Base-by-base conservation (phyloP, 805 yeast species). In the Candida rishiriensis region DNA sequence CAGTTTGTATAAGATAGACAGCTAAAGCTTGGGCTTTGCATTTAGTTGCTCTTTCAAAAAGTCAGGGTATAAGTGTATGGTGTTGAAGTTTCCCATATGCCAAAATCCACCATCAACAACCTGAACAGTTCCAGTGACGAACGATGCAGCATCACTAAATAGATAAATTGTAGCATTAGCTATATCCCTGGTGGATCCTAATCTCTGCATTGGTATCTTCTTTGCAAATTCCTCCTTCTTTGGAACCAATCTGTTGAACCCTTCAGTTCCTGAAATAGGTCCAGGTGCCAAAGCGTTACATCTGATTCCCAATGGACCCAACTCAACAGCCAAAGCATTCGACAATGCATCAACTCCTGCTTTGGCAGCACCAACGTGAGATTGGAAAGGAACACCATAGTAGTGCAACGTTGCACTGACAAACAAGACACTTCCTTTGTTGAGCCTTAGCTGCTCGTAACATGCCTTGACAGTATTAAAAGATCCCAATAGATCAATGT, bases 281-380 rank as follows among this genome's bases (percentile, higher is more conserved):
- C 98, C 97, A 0, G 98, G 98, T 2, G 97, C 97, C 54, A 90
- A 77, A 57, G 86, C 80, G 62, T 91, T 90, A 38, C 81, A 76
- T 44, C 93, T 76, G 36, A 90, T 75, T 5, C 97, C 97, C 43
- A 87, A 61, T 2, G 97, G 96, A 1, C 97, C 97, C 43, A 88
- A 71, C 65, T 90, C 98, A 6, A 89, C 93, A 2, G 97, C 95
- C 47, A 90, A 66, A 2, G 89, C 83, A 51, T 84, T 81, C 26
- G 88, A 79, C 32, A 90, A 70, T 3, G 97, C 95, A 62, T 91
- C 98, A 35, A 91, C 75, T 21, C 97, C 98, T 1, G 97, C 96
- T 66, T 91, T 91, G 3, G 97, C 97, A 0, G 97, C 97, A 6
- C 90, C 84, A 3, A 89, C 97, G 57, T 91, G 97, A 6, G 81